Evolutionary conservation across 768 basidiomycete genomes (phyloP), one percentile per base, ranked within the genome.

Genomic region (Suillus luteus): DNA sequence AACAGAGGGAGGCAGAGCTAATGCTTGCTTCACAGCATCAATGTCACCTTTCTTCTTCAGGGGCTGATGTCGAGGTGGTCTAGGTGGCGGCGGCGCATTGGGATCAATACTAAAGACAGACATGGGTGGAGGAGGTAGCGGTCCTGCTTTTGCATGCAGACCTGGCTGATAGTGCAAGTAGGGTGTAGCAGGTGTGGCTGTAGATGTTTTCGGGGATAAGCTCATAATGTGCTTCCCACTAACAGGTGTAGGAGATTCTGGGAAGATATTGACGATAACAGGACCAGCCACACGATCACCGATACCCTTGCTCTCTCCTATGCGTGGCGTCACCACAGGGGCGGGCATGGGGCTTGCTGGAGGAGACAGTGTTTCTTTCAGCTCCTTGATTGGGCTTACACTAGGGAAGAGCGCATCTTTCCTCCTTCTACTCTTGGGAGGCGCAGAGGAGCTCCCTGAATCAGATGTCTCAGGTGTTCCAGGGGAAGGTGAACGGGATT

Each of bases 71-170:
- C 87, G 78, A 48, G 89, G 86, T 40, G 87, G 87, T 44, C 86
- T 84, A 64, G 88, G 87, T 2, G 81, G 76, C 27, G 87, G 86
- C 12, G 83, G 80, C 10, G 82, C 76, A 57, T 72, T 79, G 14
- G 78, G 77, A 57, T 82, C 78, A 38, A 86, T 79, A 63, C 77
- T 78, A 61, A 86, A 82, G 62, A 80, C 73, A 22, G 86, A 82
- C 63, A 86, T 80, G 2, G 90, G 89, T 10, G 89, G 90, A 38
- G 85, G 84, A 35, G 91, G 90, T 64, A 90, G 80, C 55, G 91
- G 90, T 5, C 89, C 88, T 48, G 90, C 90, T 27, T 83, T 90
- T 8, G 89, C 81, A 74, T 92, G 88, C 2, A 88, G 69, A 57
- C 86, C 89, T 55, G 88, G 87, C 64, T 89, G 83, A 69, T 91